Evolutionary conservation across 805 yeast species (phyloP), one percentile per base, ranked within the genome.

Genomic region (Saturnispora gosingensis): DNA sequence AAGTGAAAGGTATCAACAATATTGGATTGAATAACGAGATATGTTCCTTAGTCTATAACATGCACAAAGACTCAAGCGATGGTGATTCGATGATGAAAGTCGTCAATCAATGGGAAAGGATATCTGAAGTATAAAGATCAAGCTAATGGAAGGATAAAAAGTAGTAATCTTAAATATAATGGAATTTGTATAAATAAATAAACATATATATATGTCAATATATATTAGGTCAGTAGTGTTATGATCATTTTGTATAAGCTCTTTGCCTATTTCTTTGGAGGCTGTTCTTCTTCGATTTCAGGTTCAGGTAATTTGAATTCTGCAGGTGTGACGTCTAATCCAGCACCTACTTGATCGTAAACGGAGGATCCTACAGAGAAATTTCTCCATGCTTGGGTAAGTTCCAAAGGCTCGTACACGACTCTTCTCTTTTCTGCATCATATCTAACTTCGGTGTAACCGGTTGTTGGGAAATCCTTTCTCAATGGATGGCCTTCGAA

Each of bases 261-360:
- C 15, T 48, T 25, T 25, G 28, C 47, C 46, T 52, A 32, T 72
- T 68, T 60, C 70, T 62, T 46, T 54, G 55, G 57, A 16, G 52
- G 64, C 55, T 64, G 73, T 54, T 75, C 75, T 49, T 72, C 70
- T 56, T 76, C 80, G 8, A 85, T 81, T 67, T 85, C 95, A 30
- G 95, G 95, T 47, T 81, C 76, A 49, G 96, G 96, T 62, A 88
- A 79, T 67, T 83, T 83, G 76, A 87, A 88, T 40, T 79, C 69
- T 56, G 82, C 89, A 6, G 96, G 96, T 24, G 91, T 81, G 58
- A 75, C 80, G 67, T 88, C 95, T 55, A 78, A 75, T 62, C 96
- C 96, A 18, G 82, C 84, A 53, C 96, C 96, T 59, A 87, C 91
- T 59, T 85, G 95, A 68, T 88, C 95, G 93, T 95, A 88, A 46